phyloP scores from a whole-genome alignment of 345 rosid genomes.

The Excoecaria agallocha region DNA sequence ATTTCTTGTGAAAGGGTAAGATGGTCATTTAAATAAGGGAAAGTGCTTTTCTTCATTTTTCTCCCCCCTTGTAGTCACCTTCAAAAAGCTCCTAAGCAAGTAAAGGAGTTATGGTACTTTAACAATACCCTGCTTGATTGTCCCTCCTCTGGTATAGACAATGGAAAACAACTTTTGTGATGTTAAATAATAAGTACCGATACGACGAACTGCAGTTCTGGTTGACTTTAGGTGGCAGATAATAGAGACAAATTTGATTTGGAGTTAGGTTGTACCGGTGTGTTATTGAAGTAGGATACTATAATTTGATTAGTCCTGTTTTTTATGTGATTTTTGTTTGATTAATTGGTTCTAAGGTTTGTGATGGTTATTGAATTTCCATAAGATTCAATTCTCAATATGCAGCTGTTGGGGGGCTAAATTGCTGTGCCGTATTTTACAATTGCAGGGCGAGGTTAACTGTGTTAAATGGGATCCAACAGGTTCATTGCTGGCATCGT shows the following conservation, averaged over 20 bases:
- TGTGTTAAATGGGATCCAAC: constrained; percentile 99
- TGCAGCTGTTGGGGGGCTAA: constrained; percentile 14
- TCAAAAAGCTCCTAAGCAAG: too few relatives aligned
- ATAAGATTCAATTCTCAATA: not conserved
- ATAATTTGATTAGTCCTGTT: not conserved
- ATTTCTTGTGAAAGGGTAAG: too few relatives aligned
- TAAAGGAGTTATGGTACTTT: too few relatives aligned
- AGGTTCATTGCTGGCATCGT: constrained; percentile 85
- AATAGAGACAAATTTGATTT: not conserved
- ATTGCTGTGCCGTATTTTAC: constrained; percentile 17
- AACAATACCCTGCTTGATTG: not conserved
- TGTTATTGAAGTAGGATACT: not conserved
- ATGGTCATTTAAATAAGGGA: too few relatives aligned
- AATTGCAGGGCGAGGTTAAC: constrained; percentile 92
- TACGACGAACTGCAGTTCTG: not conserved
- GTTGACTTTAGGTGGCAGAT: not conserved
- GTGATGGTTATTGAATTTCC: not conserved
- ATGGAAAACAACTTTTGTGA: not conserved
- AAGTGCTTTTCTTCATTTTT: too few relatives aligned
- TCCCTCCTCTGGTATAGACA: not conserved
- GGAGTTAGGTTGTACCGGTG: not conserved
- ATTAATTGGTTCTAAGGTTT: not conserved
- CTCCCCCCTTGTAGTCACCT: too few relatives aligned
- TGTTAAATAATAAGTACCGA: not conserved
- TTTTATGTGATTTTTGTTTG: not conserved